These are phyloP conservation scores for Panaeolus papilionaceus DNA, from an alignment of 768 basidiomycete genomes.

Conservation along the genomic window DNA sequence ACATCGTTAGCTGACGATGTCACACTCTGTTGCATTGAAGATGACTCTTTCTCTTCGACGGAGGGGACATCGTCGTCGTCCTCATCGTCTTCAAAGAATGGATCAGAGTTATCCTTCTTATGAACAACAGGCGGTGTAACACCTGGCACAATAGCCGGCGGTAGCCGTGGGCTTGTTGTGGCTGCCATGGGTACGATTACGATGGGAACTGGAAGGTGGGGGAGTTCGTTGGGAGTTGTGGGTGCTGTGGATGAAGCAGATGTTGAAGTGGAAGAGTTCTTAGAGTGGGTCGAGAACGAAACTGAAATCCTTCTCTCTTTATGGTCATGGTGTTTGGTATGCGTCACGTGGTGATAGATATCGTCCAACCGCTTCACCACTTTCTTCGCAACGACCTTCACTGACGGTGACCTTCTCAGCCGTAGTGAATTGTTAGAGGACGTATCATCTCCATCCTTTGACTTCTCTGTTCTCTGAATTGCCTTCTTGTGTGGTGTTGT, in stretches of 20 bases:
- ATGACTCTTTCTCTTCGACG: slow-evolving; percentile 39
- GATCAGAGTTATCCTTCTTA: slow-evolving; percentile 61
- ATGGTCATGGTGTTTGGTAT: slow-evolving; percentile 32
- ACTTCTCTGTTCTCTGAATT: slow-evolving; percentile 8
- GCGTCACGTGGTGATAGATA: slow-evolving; percentile 43
- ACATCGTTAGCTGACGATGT: slow-evolving; percentile 14
- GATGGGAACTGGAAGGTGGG: neutral
- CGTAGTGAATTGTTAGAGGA: slow-evolving; percentile 16
- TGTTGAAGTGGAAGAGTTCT: slow-evolving; percentile 31
- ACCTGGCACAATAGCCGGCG: slow-evolving; percentile 5
- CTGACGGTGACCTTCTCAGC: slow-evolving; percentile 29
- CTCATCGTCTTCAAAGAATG: slow-evolving; percentile 67
- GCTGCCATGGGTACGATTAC: slow-evolving; percentile 11
- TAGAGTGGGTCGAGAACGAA: slow-evolving; percentile 29
- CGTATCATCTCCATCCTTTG: slow-evolving; percentile 7
- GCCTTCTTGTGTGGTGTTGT: slow-evolving; percentile 4
- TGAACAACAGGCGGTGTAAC: slow-evolving; percentile 30
- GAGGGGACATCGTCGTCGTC: slow-evolving; percentile 48
- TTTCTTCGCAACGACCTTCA: slow-evolving; percentile 32
- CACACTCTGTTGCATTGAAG: slow-evolving; percentile 12
- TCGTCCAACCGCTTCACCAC: slow-evolving; percentile 40
- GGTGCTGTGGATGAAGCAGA: slow-evolving; percentile 39
- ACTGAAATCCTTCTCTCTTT: slow-evolving; percentile 6
- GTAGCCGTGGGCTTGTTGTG: slow-evolving; percentile 1
- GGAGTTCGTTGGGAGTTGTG: neutral